Conservation (phyloP, 352 stramenopile genomes). For the Phytophthora meadii region DNA sequence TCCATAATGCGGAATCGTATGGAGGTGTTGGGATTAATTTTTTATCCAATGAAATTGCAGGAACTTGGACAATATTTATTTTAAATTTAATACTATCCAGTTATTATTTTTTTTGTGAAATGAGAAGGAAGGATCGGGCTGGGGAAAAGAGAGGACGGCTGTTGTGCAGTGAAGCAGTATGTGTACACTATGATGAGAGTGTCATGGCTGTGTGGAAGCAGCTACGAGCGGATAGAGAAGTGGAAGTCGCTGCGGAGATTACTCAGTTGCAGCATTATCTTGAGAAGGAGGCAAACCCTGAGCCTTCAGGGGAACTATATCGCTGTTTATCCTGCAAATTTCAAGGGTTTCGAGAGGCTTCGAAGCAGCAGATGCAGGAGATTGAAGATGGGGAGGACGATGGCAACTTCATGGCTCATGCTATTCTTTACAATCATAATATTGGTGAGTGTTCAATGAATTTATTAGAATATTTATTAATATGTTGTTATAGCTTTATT, state of each 20-base stretch:
- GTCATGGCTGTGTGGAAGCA: slow-evolving; percentile 16
- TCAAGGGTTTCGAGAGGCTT: slow-evolving; percentile 43
- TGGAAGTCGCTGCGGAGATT: slow-evolving; percentile 2
- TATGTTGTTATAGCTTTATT: background rate
- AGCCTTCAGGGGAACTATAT: slow-evolving; percentile 37
- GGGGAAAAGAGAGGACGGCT: slow-evolving; percentile 30
- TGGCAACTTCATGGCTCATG: slow-evolving; percentile 70
- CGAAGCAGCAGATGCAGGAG: slow-evolving; percentile 23
- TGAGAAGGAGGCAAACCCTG: slow-evolving; percentile 9
- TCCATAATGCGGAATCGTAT: slow-evolving; percentile 43
- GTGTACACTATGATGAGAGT: slow-evolving; percentile 21
- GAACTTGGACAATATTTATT: background rate
- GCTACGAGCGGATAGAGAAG: background rate
- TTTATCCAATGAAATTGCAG: slow-evolving; percentile 5
- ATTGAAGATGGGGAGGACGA: slow-evolving; percentile 34
- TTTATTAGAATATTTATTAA: background rate
- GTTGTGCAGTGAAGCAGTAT: slow-evolving; percentile 21
- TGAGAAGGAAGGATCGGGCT: slow-evolving; percentile 7
- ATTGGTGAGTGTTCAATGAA: slow-evolving; percentile 43
- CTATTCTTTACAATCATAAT: slow-evolving; percentile 64
- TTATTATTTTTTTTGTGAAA: background rate
- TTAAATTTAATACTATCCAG: background rate
- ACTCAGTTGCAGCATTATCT: slow-evolving; percentile 30
- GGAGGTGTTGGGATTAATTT: background rate
- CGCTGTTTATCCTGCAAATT: slow-evolving; percentile 66